Evolutionary conservation across 2,329 filamentous ascomycete genomes (phyloP), one percentile per base, ranked within the genome.

Genomic region (Remersonia thermophila): DNA sequence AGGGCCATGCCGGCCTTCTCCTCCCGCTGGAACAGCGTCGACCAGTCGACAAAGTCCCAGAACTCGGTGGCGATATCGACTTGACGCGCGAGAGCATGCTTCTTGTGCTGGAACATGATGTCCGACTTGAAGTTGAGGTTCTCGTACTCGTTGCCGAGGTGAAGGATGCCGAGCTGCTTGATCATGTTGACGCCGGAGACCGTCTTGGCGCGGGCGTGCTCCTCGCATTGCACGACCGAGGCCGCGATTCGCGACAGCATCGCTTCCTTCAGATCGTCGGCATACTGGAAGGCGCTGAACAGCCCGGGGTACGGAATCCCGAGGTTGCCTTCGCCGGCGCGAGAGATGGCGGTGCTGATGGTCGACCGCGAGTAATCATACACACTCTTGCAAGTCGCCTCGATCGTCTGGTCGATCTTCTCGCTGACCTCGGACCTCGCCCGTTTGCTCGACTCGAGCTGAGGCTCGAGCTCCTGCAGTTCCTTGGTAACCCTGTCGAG

Each of bases 1-100:
- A 98, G 69, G 5, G 89, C 91, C 80, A 98, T 87, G 45, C 91
- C 83, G 3, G 87, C 93, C 67, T 96, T 98, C 60, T 98, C 91
- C 56, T 96, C 89, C 36, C 78, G 73, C 52, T 95, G 85, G 63
- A 93, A 71, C 5, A 96, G 62, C 9, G 77, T 82, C 13, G 77
- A 70, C 57, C 86, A 69, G 57, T 98, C 91, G 51, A 98, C 83
- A 66, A 98, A 96, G 61, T 98, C 91, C 71, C 71, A 82, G 1
- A 94, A 50, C 53, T 98, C 87, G 3, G 91, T 83, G 36, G 91
- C 77, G 14, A 94, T 77, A 42, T 95, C 77, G 12, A 96, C 78
- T 53, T 93, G 80, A 45, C 85, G 77, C 5, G 84, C 86, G 28
- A 94, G 64, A 2, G 77, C 74, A 55, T 98, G 84, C 41, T 78